phyloP scores from a whole-genome alignment of 2,329 filamentous ascomycete species.

The Xylariaceae sp. region DNA sequence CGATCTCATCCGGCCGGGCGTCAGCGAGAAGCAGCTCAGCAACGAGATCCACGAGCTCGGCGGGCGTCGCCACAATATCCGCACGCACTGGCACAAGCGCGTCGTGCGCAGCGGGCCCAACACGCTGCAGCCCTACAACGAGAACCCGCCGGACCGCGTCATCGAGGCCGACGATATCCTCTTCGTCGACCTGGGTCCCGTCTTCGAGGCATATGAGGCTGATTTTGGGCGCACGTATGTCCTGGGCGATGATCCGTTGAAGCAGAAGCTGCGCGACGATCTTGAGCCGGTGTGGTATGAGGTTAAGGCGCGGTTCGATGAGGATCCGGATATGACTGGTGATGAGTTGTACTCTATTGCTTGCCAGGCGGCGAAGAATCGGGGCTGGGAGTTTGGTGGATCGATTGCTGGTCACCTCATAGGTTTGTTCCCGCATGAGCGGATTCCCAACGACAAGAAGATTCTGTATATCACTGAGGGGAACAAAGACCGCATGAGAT shows the following conservation, averaged over 20 bases:
- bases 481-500: slow-evolving; percentile 39
- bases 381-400: slow-evolving; percentile 42
- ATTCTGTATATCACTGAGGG: slow-evolving; percentile 42
- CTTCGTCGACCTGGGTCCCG: slow-evolving; percentile 47
- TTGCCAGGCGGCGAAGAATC: slow-evolving; percentile 33
- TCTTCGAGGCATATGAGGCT: slow-evolving; percentile 49
- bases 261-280: slow-evolving; percentile 40
- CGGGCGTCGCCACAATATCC: slow-evolving; percentile 37
- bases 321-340: slow-evolving; percentile 42
- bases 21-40: slow-evolving; percentile 44
- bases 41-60: slow-evolving; percentile 43
- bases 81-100: slow-evolving; percentile 50
- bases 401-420: slow-evolving; percentile 44
- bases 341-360: slow-evolving; percentile 43
- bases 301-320: slow-evolving; percentile 38
- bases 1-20: slow-evolving; percentile 41
- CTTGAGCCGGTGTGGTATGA: slow-evolving; percentile 43
- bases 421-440: slow-evolving; percentile 46
- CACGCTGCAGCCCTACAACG: slow-evolving; percentile 42
- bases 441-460: slow-evolving; percentile 44
- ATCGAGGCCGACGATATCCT: slow-evolving; percentile 46
- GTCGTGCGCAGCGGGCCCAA: slow-evolving; percentile 46
- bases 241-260: slow-evolving; percentile 42
- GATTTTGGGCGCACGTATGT: slow-evolving; percentile 51
- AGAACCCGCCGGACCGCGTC: slow-evolving; percentile 45